Evolutionary conservation across 1,284 basidiomycete genomes (phyloP).

Genomic region (Takashimella koratensis): DNA sequence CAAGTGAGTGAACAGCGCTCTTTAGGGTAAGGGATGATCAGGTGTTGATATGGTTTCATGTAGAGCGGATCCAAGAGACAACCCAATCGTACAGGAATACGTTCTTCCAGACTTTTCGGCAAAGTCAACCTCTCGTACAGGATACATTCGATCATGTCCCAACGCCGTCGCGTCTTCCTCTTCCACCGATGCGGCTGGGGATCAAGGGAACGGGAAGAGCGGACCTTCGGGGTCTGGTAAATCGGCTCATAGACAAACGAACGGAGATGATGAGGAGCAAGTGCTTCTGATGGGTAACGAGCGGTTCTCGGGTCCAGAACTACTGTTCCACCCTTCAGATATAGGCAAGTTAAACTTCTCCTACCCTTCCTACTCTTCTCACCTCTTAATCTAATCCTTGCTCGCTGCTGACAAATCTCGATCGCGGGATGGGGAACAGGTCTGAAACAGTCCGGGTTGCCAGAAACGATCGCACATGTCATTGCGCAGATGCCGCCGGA

Average conservation of each 20-base stretch:
- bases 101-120: constrained; percentile 78
- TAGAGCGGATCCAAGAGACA: constrained; percentile 47
- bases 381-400: not conserved
- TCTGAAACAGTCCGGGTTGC: constrained; percentile 72
- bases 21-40: not conserved
- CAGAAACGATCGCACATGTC: constrained; percentile 67
- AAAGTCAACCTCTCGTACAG: constrained; percentile 56
- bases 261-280: constrained; percentile 60
- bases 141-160: constrained; percentile 58
- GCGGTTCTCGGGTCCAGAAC: constrained; percentile 81
- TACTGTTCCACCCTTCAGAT: constrained; percentile 81
- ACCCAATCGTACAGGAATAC: constrained; percentile 77
- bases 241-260: too few relatives aligned
- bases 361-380: not conserved
- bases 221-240: too few relatives aligned
- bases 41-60: not conserved
- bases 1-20: constrained; percentile 56
- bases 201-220: too few relatives aligned
- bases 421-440: constrained; percentile 53
- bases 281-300: constrained; percentile 83
- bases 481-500: constrained; percentile 71
- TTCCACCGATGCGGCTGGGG: too few relatives aligned
- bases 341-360: constrained; percentile 59
- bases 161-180: constrained; percentile 23
- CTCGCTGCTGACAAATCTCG: not conserved